A percentile compares a stretch with the other conserved stretches of the same genome.
phyloP scores from a whole-genome alignment of 306 rosid species.

The Fragaria vesca region DNA sequence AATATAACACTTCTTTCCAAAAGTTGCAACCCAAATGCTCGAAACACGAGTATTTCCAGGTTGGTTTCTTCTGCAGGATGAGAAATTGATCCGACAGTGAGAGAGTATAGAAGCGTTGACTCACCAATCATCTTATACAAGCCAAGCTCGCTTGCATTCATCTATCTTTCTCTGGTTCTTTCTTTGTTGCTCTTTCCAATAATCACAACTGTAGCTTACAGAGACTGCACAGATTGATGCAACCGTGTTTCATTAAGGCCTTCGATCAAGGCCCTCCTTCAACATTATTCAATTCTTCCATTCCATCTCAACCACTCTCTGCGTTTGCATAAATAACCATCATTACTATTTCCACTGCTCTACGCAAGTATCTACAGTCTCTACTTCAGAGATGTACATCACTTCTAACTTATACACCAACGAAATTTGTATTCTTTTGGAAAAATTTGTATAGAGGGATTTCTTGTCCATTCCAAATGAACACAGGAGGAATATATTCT shows the following conservation, averaged over 20 bases:
- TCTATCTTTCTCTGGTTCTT: background rate
- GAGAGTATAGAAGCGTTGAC: background rate
- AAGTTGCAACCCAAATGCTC: background rate
- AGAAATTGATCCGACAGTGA: background rate
- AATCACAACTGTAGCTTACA: background rate
- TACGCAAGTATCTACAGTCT: background rate
- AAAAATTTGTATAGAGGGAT: background rate
- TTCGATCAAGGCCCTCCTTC: background rate
- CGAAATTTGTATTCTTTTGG: background rate
- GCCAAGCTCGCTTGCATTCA: background rate
- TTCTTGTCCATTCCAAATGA: background rate
- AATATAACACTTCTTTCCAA: background rate
- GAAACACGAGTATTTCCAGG: background rate
- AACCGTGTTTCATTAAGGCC: background rate
- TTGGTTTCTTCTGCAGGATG: background rate
- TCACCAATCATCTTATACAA: background rate
- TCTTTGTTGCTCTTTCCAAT: background rate
- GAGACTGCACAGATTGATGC: background rate
- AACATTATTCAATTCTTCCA: background rate
- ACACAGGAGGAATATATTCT: background rate
- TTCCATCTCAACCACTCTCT: constrained; percentile 5
- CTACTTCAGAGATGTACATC: background rate
- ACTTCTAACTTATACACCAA: background rate
- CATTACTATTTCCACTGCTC: background rate
- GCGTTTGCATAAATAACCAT: background rate